A percentile compares a stretch with the other conserved stretches of the same genome.
Evolutionary conservation across 306 rosid genomes (phyloP).

Genomic region (Calophaca sinica): DNA sequence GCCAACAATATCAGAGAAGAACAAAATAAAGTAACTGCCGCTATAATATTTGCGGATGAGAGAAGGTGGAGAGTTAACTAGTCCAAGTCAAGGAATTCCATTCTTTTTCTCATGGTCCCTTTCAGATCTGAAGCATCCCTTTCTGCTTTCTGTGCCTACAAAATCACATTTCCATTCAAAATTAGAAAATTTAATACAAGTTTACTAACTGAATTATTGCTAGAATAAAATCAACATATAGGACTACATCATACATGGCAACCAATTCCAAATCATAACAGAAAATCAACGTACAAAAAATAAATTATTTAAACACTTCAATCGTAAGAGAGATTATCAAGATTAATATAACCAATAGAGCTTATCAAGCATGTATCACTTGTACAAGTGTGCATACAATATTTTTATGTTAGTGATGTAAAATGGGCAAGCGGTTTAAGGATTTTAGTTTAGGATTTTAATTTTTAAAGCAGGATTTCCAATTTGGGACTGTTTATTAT

Average conservation of each 20-base stretch:
- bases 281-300: slow-evolving; percentile 4
- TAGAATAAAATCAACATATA: neutral
- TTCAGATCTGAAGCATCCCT: slow-evolving; percentile 89
- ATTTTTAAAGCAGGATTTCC: neutral
- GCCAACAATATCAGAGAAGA: slow-evolving; percentile 33
- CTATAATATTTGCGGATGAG: slow-evolving; percentile 67
- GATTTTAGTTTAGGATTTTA: neutral
- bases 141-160: slow-evolving; percentile 90
- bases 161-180: slow-evolving; percentile 20
- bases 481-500: neutral
- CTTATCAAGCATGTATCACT: neutral
- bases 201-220: neutral
- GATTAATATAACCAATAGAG: neutral
- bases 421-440: neutral
- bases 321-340: neutral
- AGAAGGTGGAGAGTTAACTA: slow-evolving; percentile 28
- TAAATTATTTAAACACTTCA: neutral
- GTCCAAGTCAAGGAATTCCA: slow-evolving; percentile 94
- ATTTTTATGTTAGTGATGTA: neutral
- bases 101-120: slow-evolving; percentile 92
- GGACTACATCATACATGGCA: neutral
- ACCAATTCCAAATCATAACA: neutral
- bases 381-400: neutral
- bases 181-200: neutral
- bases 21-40: slow-evolving; percentile 47